These are phyloP conservation scores for Zymoseptoria brevis DNA, from an alignment of 2,329 filamentous ascomycete genomes.

Conservation along the genomic window DNA sequence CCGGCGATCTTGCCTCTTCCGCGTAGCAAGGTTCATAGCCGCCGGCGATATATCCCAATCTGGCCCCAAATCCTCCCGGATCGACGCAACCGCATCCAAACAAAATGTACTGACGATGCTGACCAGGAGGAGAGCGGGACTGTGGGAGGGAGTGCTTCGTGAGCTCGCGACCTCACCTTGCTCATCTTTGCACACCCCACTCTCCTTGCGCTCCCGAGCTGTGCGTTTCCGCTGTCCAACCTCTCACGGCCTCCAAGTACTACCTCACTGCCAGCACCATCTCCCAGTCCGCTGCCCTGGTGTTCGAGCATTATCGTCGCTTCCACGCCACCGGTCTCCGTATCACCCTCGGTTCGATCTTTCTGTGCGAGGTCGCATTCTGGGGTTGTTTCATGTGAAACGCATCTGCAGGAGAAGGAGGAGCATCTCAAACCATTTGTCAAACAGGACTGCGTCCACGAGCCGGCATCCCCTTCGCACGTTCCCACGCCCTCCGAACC, in stretches of 20 bases:
- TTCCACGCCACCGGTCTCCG: not conserved
- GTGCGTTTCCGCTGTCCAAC: not conserved
- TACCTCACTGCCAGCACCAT: not conserved
- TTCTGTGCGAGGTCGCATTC: not conserved
- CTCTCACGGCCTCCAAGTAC: not conserved
- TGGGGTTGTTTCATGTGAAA: not conserved
- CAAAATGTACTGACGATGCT: not conserved
- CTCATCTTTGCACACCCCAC: not conserved
- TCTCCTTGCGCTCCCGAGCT: not conserved
- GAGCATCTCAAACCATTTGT: not conserved
- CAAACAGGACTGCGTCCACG: not conserved
- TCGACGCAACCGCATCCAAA: not conserved
- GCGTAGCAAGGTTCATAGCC: not conserved
- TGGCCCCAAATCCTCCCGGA: not conserved
- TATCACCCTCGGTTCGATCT: not conserved
- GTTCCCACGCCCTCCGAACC: too few species aligned
- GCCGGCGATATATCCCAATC: too few species aligned
- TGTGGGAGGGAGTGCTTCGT: not conserved
- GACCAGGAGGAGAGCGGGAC: too few species aligned
- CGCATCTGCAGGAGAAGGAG: not conserved
- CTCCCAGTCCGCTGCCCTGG: not conserved
- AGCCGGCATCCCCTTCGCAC: not conserved
- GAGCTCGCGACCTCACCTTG: not conserved
- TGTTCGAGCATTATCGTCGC: not conserved
- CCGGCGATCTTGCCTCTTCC: not conserved